Conservation (phyloP, 2,329 filamentous ascomycete genomes). For the Phyllosticta capitalensis region DNA sequence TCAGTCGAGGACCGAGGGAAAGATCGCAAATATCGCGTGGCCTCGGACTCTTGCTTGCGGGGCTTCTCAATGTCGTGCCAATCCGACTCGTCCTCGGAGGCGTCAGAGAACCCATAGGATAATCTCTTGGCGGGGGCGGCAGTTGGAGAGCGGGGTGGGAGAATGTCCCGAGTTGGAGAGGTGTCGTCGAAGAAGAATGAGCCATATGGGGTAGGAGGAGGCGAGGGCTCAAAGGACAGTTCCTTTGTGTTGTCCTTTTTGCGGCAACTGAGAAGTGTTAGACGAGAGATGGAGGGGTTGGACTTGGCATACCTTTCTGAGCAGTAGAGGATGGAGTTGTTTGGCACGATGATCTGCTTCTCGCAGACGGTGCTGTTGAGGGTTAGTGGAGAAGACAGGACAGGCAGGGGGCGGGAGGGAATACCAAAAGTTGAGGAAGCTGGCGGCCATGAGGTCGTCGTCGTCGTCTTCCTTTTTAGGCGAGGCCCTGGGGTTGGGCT, state of each 20-base stretch:
- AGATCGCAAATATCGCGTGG: constrained; percentile 33
- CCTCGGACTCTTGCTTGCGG: constrained; percentile 25
- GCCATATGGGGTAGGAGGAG: constrained; percentile 26
- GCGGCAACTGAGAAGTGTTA: constrained; percentile 31
- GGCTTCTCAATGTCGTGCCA: constrained; percentile 19
- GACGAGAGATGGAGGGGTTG: neutral
- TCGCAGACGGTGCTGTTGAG: constrained; percentile 50
- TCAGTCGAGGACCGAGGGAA: constrained; percentile 24
- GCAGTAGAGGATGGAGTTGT: constrained; percentile 53
- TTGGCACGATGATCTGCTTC: constrained; percentile 53
- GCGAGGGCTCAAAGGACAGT: constrained; percentile 24
- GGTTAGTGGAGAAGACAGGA: constrained; percentile 3
- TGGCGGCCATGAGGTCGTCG: constrained; percentile 41
- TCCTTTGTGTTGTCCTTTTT: constrained; percentile 35
- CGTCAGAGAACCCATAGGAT: constrained; percentile 35
- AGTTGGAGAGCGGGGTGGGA: constrained; percentile 40
- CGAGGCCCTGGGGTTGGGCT: constrained; percentile 12
- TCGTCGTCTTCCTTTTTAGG: constrained; percentile 29
- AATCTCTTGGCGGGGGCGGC: constrained; percentile 28
- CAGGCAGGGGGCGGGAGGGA: constrained; percentile 12
- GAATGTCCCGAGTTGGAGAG: constrained; percentile 30
- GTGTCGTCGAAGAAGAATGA: constrained; percentile 31
- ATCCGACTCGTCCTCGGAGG: constrained; percentile 25
- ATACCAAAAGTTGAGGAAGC: constrained; percentile 46
- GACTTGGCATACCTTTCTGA: constrained; percentile 46